Base-by-base conservation (phyloP, 306 rosid species). In the Glycine tomentella region DNA sequence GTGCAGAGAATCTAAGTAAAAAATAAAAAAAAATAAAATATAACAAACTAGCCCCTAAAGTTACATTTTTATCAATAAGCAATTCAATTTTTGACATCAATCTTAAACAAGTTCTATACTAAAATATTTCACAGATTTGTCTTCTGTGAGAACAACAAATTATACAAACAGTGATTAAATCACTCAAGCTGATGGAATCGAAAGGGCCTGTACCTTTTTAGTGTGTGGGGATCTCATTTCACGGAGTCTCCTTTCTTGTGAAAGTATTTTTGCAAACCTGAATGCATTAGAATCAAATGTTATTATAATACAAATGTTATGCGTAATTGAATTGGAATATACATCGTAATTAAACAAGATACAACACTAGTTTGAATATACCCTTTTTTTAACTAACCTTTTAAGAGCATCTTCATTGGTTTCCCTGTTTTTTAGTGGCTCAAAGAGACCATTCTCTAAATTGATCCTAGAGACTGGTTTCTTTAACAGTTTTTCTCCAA, bases 251-350 rank as follows among this genome's bases (percentile, higher is more conserved):
- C 87, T 89, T 72, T 92, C 97, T 72, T 88, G 86, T 4, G 95
- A 90, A 11, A 92, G 88, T 10, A 83, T 64, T 77, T 84, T 83
- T 15, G 97, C 94, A 66, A 90, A 82, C 86, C 93, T 91, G 80
- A 53, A 75, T 8, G 3, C 40, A 70, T 50, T 9, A 31, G 0
- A 57, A 68, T 53, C 6, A 75, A 55, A 12, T 3, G 44, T 33
- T 25, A 50, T 53, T 7, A 16, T 62, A 36, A 64, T 38, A 46
- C 1, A 52, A 49, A 40, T 8, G 6, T 25, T 52, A 31, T 65
- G 51, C 9, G 12, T 8, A 46, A 16, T 42, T 42, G 46, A 42
- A 42, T 42, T 42, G 2, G 2, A 42, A 1, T 3, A 42, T 6
- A 42, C 8, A 5, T 40, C 1, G 6, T 40, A 40, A 40, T 40